Evolutionary conservation across 2,329 filamentous ascomycete genomes (phyloP).

Genomic region (Ceratocystiopsis brevicomis): DNA sequence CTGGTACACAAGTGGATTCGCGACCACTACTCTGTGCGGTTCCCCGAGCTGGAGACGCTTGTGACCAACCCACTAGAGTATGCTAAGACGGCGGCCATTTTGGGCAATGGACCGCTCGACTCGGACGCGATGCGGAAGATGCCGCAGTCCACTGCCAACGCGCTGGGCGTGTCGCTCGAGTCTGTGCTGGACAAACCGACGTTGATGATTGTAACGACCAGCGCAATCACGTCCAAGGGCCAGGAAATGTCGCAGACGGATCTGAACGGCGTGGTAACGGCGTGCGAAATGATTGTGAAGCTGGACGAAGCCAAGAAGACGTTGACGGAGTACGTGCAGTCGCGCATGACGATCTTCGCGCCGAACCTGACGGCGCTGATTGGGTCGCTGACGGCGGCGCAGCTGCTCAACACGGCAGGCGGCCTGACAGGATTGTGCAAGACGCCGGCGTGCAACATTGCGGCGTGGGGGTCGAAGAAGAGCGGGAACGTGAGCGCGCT

Average conservation of each 20-base stretch:
- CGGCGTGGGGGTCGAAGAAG: conserved; percentile 80
- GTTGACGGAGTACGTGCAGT: conserved; percentile 86
- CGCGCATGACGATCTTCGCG: conserved; percentile 88
- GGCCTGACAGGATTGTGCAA: conserved; percentile 78
- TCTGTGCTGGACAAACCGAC: conserved; percentile 73
- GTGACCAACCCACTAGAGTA: conserved; percentile 88
- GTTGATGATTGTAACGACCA: conserved; percentile 88
- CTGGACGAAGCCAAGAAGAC: conserved; percentile 74
- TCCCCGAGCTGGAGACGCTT: conserved; percentile 78
- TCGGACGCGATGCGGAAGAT: conserved; percentile 61
- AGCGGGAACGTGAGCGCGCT: conserved; percentile 56
- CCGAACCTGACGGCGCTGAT: conserved; percentile 84
- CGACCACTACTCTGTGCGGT: conserved; percentile 86
- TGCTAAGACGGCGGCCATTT: conserved; percentile 81
- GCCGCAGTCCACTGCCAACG: conserved; percentile 59
- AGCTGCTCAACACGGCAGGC: conserved; percentile 87
- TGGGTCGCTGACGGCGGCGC: conserved; percentile 80
- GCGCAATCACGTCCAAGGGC: conserved; percentile 78
- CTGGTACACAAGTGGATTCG: conserved; percentile 91
- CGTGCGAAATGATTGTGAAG: conserved; percentile 74
- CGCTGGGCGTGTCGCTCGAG: conserved; percentile 55
- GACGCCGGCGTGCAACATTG: conserved; percentile 81
- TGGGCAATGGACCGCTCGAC: conserved; percentile 82
- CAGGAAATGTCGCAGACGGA: conserved; percentile 58
- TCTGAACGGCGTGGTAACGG: conserved; percentile 51